phyloP scores from a whole-genome alignment of 768 basidiomycete genomes.

The Leucogyrophana mollusca region DNA sequence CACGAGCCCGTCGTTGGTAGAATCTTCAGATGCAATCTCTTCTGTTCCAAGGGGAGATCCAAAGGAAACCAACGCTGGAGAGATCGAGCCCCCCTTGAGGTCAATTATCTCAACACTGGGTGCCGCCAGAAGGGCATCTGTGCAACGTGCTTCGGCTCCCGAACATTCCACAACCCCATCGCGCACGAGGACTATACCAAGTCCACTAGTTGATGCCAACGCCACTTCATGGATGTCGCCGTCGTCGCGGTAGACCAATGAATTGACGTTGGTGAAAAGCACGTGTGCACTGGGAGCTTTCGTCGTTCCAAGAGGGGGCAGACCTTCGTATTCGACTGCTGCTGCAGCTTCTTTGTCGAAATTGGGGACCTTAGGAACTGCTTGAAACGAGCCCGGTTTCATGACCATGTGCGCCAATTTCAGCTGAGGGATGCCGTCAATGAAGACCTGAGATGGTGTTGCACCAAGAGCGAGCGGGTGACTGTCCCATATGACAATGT shows the following conservation, averaged over 20 bases:
- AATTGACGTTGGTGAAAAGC: conserved; percentile 62
- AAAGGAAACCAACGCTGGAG: conserved; percentile 67
- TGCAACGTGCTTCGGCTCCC: not conserved
- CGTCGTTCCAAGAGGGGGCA: conserved; percentile 59
- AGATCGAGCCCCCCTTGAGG: conserved; percentile 66
- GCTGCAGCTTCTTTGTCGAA: conserved; percentile 63
- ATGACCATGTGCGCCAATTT: conserved; percentile 40
- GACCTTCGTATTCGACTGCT: conserved; percentile 63
- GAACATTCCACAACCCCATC: conserved; percentile 4
- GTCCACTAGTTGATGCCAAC: not conserved
- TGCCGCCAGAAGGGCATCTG: not conserved
- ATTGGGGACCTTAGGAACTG: conserved; percentile 51
- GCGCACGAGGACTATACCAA: conserved; percentile 4
- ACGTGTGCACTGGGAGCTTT: conserved; percentile 38
- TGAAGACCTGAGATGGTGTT: conserved; percentile 78
- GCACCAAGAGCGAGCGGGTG: conserved; percentile 79
- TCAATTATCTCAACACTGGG: conserved; percentile 40
- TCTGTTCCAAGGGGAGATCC: conserved; percentile 73
- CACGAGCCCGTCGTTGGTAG: conserved; percentile 63
- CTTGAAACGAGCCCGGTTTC: conserved; percentile 58
- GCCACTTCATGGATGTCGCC: not conserved
- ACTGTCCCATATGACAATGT: conserved; percentile 74
- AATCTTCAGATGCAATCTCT: conserved; percentile 62
- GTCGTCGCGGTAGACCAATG: not conserved
- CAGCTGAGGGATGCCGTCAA: conserved; percentile 81